Conservation (phyloP, 495 filamentous ascomycete genomes). For the Hyaloscypha finlandica region DNA sequence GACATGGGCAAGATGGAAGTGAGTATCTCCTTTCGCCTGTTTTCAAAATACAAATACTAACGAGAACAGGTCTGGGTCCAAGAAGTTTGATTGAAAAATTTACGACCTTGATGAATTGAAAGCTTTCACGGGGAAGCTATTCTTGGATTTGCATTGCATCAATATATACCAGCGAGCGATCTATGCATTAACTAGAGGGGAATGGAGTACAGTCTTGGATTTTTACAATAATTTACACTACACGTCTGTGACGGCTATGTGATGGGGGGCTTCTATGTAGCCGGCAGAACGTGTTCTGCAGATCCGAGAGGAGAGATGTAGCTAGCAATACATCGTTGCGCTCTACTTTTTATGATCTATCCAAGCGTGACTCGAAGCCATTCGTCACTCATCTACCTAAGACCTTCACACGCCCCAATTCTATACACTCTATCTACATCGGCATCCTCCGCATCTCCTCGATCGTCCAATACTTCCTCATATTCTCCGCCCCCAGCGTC, state of each 20-base stretch:
- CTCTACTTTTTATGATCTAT: not conserved
- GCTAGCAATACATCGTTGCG: constrained; percentile 10
- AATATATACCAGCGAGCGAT: constrained; percentile 29
- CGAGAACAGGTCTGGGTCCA: constrained; percentile 32
- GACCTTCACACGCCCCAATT: too few species aligned
- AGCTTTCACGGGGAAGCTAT: not conserved
- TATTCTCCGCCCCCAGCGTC: constrained; percentile 76
- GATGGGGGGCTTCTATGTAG: not conserved
- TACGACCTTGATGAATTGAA: constrained; percentile 23
- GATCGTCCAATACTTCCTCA: constrained; percentile 79
- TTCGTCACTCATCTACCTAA: too few species aligned
- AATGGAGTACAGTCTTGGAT: constrained; percentile 15
- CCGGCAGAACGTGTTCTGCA: constrained; percentile 11
- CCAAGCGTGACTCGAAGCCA: not conserved
- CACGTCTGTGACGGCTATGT: constrained; percentile 22
- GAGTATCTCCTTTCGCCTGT: constrained; percentile 36
- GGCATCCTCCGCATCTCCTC: constrained; percentile 75
- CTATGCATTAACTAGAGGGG: constrained; percentile 24
- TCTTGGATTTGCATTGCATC: constrained; percentile 5
- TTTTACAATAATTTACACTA: constrained; percentile 22
- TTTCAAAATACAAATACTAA: constrained; percentile 17
- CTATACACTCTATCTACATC: constrained; percentile 47
- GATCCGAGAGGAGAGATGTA: constrained; percentile 5
- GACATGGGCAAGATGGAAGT: constrained; percentile 98
- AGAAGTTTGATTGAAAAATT: constrained; percentile 28